Base-by-base conservation (phyloP, 2,329 filamentous ascomycete genomes). In the Metarhizium album region DNA sequence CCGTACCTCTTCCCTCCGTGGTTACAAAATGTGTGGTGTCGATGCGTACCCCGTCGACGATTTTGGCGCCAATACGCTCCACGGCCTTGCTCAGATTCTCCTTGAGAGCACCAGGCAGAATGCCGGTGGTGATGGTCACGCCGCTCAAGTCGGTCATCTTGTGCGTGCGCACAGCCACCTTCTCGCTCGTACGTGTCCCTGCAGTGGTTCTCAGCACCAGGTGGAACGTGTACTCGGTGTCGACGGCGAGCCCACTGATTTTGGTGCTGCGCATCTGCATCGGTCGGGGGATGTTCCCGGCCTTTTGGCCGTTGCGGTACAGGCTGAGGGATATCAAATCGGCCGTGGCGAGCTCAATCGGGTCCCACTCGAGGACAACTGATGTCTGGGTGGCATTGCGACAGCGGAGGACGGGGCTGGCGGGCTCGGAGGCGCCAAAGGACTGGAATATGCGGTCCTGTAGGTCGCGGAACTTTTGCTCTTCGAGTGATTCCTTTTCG, bases 11-110 rank as follows among this genome's bases (percentile, higher is more conserved):
- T 29, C 90, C 90, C 67, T 98, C 93, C 9, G 89, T 95, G 56
- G 91, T 97, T 53, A 98, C 89, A 66, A 98, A 98, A 70, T 98
- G 93, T 16, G 93, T 98, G 1, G 93, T 98, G 66, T 98, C 93
- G 63, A 98, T 97, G 61, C 91, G 81, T 48, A 97, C 90, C 13
- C 80, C 80, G 59, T 96, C 91, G 52, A 89, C 86, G 56, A 97
- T 75, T 74, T 93, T 95, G 54, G 89, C 93, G 46, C 93, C 93
- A 59, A 98, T 95, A 58, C 89, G 79, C 62, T 93, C 84, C 35
- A 96, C 80, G 1, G 90, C 88, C 45, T 76, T 76, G 45, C 78
- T 75, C 20, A 98, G 77, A 54, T 78, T 83, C 58, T 95, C 88
- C 63, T 82, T 83, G 50, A 84, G 74, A 49, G 83, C 73, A 7